phyloP scores from a whole-genome alignment of 805 yeast genomes.

The Saturnispora quitensis region DNA sequence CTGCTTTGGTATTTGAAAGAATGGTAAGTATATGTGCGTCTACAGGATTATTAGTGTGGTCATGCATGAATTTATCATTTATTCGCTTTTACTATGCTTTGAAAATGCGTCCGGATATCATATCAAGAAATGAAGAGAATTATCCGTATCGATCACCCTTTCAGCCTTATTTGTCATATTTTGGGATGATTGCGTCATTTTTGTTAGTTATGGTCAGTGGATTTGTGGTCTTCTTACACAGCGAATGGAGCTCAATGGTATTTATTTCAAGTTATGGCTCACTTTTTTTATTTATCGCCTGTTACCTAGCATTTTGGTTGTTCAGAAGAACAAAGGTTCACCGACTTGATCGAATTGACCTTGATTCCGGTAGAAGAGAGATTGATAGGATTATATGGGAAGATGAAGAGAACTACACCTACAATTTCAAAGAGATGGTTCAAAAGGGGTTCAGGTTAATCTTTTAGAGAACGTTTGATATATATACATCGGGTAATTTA shows the following conservation, averaged over 20 bases:
- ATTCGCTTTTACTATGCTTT: constrained; percentile 47
- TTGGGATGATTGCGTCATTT: constrained; percentile 38
- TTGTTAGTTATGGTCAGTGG: constrained; percentile 39
- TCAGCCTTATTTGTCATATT: constrained; percentile 45
- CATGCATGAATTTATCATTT: constrained; percentile 50
- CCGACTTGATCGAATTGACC: constrained; percentile 64
- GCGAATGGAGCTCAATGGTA: constrained; percentile 39
- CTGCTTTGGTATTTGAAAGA: constrained; percentile 57
- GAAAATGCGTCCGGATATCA: constrained; percentile 45
- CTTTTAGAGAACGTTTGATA: not conserved
- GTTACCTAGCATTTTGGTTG: constrained; percentile 43
- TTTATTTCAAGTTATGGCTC: constrained; percentile 50
- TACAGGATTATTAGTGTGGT: constrained; percentile 74
- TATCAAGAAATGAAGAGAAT: constrained; percentile 42
- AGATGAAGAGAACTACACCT: constrained; percentile 41
- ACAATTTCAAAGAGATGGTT: constrained; percentile 26
- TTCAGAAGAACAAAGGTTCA: constrained; percentile 56
- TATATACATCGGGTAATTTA: constrained; percentile 6
- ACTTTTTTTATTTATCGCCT: constrained; percentile 33
- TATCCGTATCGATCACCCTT: constrained; percentile 49
- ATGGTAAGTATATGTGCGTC: constrained; percentile 62
- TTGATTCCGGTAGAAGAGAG: constrained; percentile 79
- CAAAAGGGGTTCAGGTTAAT: constrained; percentile 17
- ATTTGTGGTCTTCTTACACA: constrained; percentile 40
- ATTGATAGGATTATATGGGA: constrained; percentile 77